phyloP scores from a whole-genome alignment of 768 basidiomycete genomes.

The Suillus paluster region DNA sequence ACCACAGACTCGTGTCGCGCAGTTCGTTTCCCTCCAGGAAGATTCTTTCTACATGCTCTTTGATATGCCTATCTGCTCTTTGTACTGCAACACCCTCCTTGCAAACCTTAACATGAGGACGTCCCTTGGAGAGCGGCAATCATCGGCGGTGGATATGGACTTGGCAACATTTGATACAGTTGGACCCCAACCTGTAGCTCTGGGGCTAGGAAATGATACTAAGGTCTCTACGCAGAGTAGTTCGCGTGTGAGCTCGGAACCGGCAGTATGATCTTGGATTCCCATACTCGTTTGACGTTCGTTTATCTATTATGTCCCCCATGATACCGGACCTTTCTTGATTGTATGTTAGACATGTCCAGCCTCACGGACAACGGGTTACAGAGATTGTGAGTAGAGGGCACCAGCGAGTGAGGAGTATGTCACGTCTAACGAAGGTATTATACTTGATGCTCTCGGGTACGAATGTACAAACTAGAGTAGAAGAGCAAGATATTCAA shows the following conservation, averaged over 20 bases:
- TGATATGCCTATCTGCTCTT: conserved; percentile 22
- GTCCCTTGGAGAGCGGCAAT: neutral
- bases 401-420: neutral
- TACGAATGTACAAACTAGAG: neutral
- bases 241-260: neutral
- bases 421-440: neutral
- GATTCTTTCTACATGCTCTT: conserved; percentile 1
- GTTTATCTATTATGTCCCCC: neutral
- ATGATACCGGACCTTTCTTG: neutral
- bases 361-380: neutral
- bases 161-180: neutral
- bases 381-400: neutral
- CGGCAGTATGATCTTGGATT: neutral
- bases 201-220: neutral
- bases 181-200: neutral
- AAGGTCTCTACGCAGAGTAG: neutral
- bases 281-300: neutral
- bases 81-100: conserved; percentile 27
- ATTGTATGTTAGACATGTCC: no score
- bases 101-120: conserved; percentile 24
- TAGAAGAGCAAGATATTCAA: conserved; percentile 14
- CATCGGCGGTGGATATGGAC: neutral
- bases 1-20: neutral
- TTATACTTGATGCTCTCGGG: no score
- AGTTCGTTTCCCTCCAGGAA: neutral